Conservation (phyloP, 164 flowering plant genomes). For the Macadamia tetraphylla region DNA sequence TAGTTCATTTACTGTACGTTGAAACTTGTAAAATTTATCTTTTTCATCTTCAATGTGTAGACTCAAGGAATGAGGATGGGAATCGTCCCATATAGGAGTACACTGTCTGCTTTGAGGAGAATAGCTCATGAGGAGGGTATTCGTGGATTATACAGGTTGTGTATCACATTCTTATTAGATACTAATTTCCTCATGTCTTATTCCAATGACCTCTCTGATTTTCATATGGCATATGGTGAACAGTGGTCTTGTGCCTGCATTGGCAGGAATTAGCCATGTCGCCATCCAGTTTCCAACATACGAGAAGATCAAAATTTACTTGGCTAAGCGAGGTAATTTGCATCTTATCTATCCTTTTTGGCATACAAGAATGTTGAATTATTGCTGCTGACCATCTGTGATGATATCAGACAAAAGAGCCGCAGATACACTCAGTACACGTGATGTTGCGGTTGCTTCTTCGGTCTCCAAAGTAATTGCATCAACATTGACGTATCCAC, state of each 20-base stretch:
- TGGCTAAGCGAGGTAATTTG: conserved; percentile 62
- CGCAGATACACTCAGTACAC: conserved; percentile 51
- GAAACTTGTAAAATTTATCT: too few species aligned
- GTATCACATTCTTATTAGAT: neutral
- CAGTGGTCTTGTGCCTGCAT: conserved; percentile 97
- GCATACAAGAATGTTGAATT: neutral
- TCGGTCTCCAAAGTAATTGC: conserved; percentile 73
- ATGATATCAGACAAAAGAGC: conserved; percentile 56
- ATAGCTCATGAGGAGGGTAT: conserved; percentile 89
- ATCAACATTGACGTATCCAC: conserved; percentile 81
- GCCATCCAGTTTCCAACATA: conserved; percentile 95
- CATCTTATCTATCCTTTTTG: neutral
- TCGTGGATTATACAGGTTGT: conserved; percentile 89
- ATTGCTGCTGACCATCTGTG: conserved; percentile 7
- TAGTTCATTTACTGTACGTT: too few species aligned
- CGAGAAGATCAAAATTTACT: conserved; percentile 83
- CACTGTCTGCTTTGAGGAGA: conserved; percentile 78
- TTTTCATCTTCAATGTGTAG: conserved; percentile 29
- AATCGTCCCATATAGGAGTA: conserved; percentile 65
- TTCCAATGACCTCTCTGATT: conserved; percentile 9
- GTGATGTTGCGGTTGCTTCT: conserved; percentile 75
- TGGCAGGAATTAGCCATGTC: conserved; percentile 96
- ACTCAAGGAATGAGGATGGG: conserved; percentile 86
- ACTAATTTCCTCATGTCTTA: neutral
- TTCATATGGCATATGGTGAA: conserved; percentile 16